These are phyloP conservation scores for Dujonia santamariae DNA, from an alignment of 1,139 yeast species.

Conservation along the genomic window DNA sequence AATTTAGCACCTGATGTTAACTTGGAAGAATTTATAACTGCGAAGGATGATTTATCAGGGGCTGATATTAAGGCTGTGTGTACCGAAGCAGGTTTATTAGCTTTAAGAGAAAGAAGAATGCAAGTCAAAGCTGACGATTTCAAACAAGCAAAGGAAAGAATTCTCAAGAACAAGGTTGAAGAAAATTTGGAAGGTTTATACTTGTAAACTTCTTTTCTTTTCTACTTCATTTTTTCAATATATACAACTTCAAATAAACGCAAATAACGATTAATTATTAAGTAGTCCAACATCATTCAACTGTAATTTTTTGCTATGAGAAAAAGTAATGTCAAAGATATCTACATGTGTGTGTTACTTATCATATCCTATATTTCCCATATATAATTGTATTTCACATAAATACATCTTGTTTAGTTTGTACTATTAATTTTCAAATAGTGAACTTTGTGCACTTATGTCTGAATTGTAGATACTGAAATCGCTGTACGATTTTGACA, in stretches of 20 bases:
- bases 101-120: conserved; percentile 97
- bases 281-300: too few species aligned
- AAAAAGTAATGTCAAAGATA: too few species aligned
- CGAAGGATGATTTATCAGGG: conserved; percentile 94
- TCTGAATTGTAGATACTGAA: conserved; percentile 8
- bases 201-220: too few species aligned
- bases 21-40: conserved; percentile 82
- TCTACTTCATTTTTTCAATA: too few species aligned
- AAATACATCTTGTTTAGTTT: too few species aligned
- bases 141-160: conserved; percentile 92
- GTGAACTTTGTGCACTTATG: conserved; percentile 6
- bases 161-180: conserved; percentile 95
- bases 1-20: conserved; percentile 83
- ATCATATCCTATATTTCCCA: too few species aligned
- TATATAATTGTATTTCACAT: too few species aligned
- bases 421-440: conserved; percentile 6
- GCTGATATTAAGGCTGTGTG: conserved; percentile 99
- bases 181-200: conserved; percentile 95
- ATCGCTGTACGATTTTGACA: conserved; percentile 8
- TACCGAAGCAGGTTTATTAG: conserved; percentile 95
- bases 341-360: too few species aligned
- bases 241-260: too few species aligned
- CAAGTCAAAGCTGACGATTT: conserved; percentile 95
- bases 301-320: too few species aligned
- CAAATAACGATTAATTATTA: too few species aligned